Conservation (phyloP, 2,329 filamentous ascomycete species). For the Trichoderma cornu-damae region DNA sequence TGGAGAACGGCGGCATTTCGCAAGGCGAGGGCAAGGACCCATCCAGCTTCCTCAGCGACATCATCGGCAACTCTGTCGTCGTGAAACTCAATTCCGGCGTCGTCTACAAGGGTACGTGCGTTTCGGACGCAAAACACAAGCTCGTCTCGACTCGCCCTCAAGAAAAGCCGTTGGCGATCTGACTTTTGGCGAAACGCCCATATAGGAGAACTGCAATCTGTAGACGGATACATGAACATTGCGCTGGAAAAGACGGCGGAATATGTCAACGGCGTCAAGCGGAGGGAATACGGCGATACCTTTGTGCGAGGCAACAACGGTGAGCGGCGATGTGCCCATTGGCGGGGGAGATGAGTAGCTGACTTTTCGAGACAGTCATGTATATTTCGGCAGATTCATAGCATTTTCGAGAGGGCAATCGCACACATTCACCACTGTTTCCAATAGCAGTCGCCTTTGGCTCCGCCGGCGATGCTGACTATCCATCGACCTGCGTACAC, state of each 20-base stretch:
- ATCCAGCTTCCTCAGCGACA: conserved; percentile 86
- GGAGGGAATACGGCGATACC: conserved; percentile 83
- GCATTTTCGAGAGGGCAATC: conserved; percentile 21
- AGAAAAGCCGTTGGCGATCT: neutral
- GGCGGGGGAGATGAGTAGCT: neutral
- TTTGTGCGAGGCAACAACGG: conserved; percentile 97
- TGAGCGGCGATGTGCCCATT: conserved; percentile 36
- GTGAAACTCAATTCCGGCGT: conserved; percentile 99
- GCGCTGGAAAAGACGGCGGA: conserved; percentile 94
- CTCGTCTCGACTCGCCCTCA: neutral
- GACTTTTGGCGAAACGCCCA: neutral
- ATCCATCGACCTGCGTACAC: too few relatives aligned
- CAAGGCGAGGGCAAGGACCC: conserved; percentile 81
- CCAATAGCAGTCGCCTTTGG: neutral
- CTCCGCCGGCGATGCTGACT: neutral
- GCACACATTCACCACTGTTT: neutral
- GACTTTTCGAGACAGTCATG: conserved; percentile 46
- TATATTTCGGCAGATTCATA: conserved; percentile 62
- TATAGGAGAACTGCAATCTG: conserved; percentile 86
- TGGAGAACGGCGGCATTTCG: conserved; percentile 67
- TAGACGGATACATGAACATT: conserved; percentile 99
- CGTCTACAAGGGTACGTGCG: conserved; percentile 86
- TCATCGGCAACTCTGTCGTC: conserved; percentile 88
- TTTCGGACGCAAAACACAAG: neutral
- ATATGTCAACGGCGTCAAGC: conserved; percentile 77